A percentile compares a stretch with the other conserved stretches of the same genome.
phyloP scores from a whole-genome alignment of 768 basidiomycete genomes.

The Cytidiella melzeri region DNA sequence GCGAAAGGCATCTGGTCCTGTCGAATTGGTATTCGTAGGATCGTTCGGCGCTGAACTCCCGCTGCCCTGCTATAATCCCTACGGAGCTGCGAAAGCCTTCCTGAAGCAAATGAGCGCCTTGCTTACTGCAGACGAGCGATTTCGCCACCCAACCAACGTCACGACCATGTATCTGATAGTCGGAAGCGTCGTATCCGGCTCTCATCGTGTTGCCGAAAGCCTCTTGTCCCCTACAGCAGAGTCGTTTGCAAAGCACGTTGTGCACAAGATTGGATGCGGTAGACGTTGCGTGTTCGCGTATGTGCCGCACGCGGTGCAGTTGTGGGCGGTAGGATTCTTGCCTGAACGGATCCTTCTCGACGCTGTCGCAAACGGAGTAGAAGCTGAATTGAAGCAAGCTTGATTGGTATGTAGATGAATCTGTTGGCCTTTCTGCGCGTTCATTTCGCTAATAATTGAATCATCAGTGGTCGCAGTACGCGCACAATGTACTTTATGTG shows the following conservation, averaged over 20 bases:
- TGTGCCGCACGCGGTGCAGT: constrained; percentile 15
- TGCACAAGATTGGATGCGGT: constrained; percentile 19
- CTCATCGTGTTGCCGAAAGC: neutral
- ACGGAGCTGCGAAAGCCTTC: constrained; percentile 22
- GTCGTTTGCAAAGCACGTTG: constrained; percentile 16
- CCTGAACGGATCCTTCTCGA: constrained; percentile 1
- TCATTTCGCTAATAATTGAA: no score
- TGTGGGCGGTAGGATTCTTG: constrained; percentile 1
- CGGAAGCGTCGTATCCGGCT: constrained; percentile 17
- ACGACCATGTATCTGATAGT: constrained; percentile 19
- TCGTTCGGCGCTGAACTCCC: constrained; percentile 16
- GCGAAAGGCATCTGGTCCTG: constrained; percentile 18
- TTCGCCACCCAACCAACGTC: constrained; percentile 16
- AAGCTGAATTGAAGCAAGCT: no score
- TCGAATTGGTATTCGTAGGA: constrained; percentile 21
- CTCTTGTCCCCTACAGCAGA: constrained; percentile 14
- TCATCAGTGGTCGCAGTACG: no score
- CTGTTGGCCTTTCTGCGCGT: no score
- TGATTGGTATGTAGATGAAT: no score
- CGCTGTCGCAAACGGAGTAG: neutral
- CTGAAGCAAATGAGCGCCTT: constrained; percentile 16
- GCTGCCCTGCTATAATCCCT: constrained; percentile 18
- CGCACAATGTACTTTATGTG: no score
- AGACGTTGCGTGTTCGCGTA: constrained; percentile 16
- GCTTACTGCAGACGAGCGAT: constrained; percentile 21